phyloP scores from a whole-genome alignment of 2,329 filamentous ascomycete species.

The Lachnellula suecica region DNA sequence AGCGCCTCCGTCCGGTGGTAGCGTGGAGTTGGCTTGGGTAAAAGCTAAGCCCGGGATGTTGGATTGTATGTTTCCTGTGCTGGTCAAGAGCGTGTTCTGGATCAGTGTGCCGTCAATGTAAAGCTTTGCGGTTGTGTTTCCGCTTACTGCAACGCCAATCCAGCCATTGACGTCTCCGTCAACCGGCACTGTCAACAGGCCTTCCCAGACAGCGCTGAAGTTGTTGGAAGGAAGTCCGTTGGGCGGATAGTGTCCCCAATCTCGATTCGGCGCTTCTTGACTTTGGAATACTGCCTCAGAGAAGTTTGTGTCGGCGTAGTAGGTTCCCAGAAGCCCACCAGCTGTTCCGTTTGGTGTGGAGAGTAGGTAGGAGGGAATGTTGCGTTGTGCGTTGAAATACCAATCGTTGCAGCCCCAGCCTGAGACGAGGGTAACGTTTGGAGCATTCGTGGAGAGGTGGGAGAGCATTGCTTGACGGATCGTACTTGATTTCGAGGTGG shows the following conservation, averaged over 20 bases:
- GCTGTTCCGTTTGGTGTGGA: constrained; percentile 34
- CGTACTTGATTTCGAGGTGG: constrained; percentile 38
- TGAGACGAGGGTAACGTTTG: constrained; percentile 35
- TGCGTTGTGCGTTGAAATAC: constrained; percentile 44
- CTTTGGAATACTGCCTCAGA: constrained; percentile 29
- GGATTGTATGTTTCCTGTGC: constrained; percentile 36
- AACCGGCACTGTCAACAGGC: constrained; percentile 37
- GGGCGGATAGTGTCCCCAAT: constrained; percentile 45
- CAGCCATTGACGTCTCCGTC: constrained; percentile 40
- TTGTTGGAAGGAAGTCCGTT: constrained; percentile 42
- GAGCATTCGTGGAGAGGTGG: constrained; percentile 25
- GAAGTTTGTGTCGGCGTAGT: constrained; percentile 42
- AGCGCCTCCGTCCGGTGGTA: constrained; percentile 36
- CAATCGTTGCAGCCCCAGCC: constrained; percentile 45
- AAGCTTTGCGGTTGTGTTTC: constrained; percentile 40
- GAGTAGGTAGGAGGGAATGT: constrained; percentile 42
- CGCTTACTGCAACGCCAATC: constrained; percentile 41
- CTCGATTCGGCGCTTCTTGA: constrained; percentile 39
- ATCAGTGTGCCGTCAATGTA: constrained; percentile 37
- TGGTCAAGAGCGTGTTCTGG: constrained; percentile 27
- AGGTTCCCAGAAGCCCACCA: constrained; percentile 40
- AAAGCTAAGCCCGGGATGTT: constrained; percentile 41
- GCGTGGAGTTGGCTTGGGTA: constrained; percentile 36
- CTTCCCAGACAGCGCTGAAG: constrained; percentile 45
- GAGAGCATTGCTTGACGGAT: constrained; percentile 37